Conservation (phyloP, 2,329 filamentous ascomycete species). For the Fusarium redolens region DNA sequence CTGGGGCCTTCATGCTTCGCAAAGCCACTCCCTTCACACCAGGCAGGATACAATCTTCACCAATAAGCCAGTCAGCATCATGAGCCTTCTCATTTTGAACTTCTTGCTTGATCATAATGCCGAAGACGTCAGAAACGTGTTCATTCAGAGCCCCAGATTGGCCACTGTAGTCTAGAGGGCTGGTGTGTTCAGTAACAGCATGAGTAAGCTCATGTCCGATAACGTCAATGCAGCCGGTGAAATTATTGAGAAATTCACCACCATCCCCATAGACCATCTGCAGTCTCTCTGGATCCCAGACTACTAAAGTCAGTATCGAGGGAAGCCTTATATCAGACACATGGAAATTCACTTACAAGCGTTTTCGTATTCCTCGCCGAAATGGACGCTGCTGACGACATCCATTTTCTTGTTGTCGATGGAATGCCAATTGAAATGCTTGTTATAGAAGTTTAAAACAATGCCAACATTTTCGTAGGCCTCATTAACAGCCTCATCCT, state of each 20-base stretch:
- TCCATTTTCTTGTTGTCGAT: too few relatives aligned
- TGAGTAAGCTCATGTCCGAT: slow-evolving; percentile 69
- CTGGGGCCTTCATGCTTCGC: slow-evolving; percentile 65
- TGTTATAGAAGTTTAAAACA: too few relatives aligned
- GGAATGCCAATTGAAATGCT: too few relatives aligned
- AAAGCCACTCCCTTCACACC: slow-evolving; percentile 63
- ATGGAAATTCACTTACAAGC: too few relatives aligned
- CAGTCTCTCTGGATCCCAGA: slow-evolving; percentile 60
- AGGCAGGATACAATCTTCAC: slow-evolving; percentile 63
- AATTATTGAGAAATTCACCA: slow-evolving; percentile 62
- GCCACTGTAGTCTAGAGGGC: slow-evolving; percentile 60
- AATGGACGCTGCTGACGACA: too few relatives aligned
- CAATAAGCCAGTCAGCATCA: slow-evolving; percentile 65
- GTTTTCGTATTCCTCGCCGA: too few relatives aligned
- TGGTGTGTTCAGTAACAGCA: slow-evolving; percentile 63
- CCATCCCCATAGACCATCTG: slow-evolving; percentile 70
- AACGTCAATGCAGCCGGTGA: slow-evolving; percentile 64
- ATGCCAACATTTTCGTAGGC: too few relatives aligned
- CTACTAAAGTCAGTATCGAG: slow-evolving; percentile 33
- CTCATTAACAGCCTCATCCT: too few relatives aligned
- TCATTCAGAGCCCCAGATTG: slow-evolving; percentile 68
- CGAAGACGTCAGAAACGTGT: slow-evolving; percentile 66
- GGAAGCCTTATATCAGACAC: too few relatives aligned
- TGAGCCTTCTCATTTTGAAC: slow-evolving; percentile 57
- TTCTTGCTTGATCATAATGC: slow-evolving; percentile 67